Percentiles rank a stretch among this genome's conserved stretches.
These are phyloP conservation scores for Penicillium waksmanii DNA, from an alignment of 495 filamentous ascomycete genomes.

Conservation along the genomic window DNA sequence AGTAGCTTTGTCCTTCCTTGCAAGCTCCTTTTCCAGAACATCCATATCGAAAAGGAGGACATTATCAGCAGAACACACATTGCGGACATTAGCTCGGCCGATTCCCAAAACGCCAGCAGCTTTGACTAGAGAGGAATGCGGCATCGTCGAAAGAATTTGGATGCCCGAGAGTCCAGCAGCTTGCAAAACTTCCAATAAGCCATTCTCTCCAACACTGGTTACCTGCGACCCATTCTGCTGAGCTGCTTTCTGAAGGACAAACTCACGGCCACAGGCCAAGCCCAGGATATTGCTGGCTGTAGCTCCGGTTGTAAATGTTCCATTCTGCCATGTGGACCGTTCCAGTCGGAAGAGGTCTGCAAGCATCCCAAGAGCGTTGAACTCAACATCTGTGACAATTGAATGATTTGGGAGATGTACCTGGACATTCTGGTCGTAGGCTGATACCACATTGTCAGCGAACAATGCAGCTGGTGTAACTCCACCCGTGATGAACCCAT, in stretches of 20 bases:
- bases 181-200: constrained; percentile 67
- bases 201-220: constrained; percentile 65
- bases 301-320: constrained; percentile 86
- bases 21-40: constrained; percentile 56
- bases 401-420: constrained; percentile 81
- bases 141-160: constrained; percentile 76
- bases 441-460: constrained; percentile 81
- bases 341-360: constrained; percentile 66
- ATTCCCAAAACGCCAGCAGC: constrained; percentile 81
- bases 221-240: constrained; percentile 37
- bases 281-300: constrained; percentile 86
- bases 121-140: constrained; percentile 82
- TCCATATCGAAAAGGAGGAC: constrained; percentile 71
- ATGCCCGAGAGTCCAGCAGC: constrained; percentile 65
- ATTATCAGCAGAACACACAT: constrained; percentile 55
- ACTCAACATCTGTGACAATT: constrained; percentile 75
- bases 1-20: constrained; percentile 55
- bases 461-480: constrained; percentile 77
- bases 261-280: constrained; percentile 76
- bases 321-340: constrained; percentile 50
- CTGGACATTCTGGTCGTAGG: constrained; percentile 81
- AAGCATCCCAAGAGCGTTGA: constrained; percentile 68
- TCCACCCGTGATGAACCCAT: constrained; percentile 87
- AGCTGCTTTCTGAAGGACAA: constrained; percentile 54
- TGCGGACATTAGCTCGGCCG: constrained; percentile 68